Base-by-base conservation (phyloP, 2,329 filamentous ascomycete species). In the Leptographium radiaticola region DNA sequence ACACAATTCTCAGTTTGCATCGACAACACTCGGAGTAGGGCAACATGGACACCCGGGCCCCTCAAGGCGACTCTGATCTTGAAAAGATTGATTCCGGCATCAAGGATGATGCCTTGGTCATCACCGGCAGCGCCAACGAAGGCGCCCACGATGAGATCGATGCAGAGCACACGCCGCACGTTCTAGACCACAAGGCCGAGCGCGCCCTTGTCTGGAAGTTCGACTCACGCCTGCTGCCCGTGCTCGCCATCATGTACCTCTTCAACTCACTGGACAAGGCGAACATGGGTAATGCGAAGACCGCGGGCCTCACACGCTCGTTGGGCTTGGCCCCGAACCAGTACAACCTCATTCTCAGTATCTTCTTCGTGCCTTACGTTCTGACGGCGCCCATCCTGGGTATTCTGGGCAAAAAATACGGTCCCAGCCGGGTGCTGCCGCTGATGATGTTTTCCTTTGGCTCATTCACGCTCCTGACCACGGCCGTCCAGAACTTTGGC, bases 321-420 rank as follows among this genome's bases (percentile, higher is more conserved):
- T 40, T 53, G 12, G 43, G 49, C 12, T 51, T 62, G 8, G 31
- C 84, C 64, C 56, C 63, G 3, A 75, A 80, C 61, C 76, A 87
- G 65, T 87, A 89, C 70, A 89, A 87, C 66, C 76, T 81, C 47
- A 73, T 87, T 48, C 67, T 89, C 43, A 79, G 75, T 59, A 81
- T 89, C 58, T 89, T 89, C 71, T 89, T 86, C 66, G 73, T 89
- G 7, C 86, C 86, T 0, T 89, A 84, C 63, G 85, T 89, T 52
- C 63, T 89, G 43, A 83, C 81, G 52, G 84, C 84, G 0, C 84
- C 83, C 0, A 65, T 69, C 10, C 58, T 71, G 1, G 68, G 68
- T 46, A 82, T 89, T 66, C 65, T 86, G 12, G 84, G 83, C 57
- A 89, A 89, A 69, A 83, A 79, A 58, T 86, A 76, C 62, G 84